Evolutionary conservation across 805 yeast species (phyloP), one percentile per base, ranked within the genome.

Genomic region (Saccharomycopsis oosterbeekiorum): DNA sequence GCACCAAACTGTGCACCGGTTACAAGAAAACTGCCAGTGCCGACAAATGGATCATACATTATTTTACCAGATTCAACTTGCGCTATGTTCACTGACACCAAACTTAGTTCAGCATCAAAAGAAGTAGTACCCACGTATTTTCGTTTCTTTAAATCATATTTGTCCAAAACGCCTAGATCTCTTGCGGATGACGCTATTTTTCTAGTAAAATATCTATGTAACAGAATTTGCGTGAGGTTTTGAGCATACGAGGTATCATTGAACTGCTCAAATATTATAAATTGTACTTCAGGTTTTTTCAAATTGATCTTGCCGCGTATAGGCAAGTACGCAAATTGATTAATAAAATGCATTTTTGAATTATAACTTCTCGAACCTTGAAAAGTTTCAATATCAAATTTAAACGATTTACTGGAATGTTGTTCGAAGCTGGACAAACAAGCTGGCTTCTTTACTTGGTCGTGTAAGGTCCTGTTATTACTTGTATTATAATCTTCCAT

Each of bases 61-160:
- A 91, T 69, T 59, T 84, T 80, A 0, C 86, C 87, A 0, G 79
- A 76, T 42, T 71, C 77, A 14, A 86, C 89, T 65, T 88, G 91
- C 0, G 88, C 97, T 58, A 94, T 79, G 68, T 93, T 94, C 68
- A 96, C 88, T 37, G 96, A 86, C 15, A 92, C 86, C 56, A 94
- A 74, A 0, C 97, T 84, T 63, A 94, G 75, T 70, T 94, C 98
- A 1, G 97, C 96, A 67, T 94, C 99, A 73, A 94, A 94, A 17
- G 97, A 89, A 0, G 99, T 94, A 6, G 99, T 94, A 1, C 99
- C 99, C 61, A 89, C 92, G 69, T 88, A 91, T 59, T 84, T 86
- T 68, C 99, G 79, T 67, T 85, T 84, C 70, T 85, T 87, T 64
- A 94, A 77, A 69, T 91, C 97, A 68, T 86, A 89, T 60, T 78